phyloP scores from a whole-genome alignment of 768 basidiomycete species.

The Kwoniella europaea region DNA sequence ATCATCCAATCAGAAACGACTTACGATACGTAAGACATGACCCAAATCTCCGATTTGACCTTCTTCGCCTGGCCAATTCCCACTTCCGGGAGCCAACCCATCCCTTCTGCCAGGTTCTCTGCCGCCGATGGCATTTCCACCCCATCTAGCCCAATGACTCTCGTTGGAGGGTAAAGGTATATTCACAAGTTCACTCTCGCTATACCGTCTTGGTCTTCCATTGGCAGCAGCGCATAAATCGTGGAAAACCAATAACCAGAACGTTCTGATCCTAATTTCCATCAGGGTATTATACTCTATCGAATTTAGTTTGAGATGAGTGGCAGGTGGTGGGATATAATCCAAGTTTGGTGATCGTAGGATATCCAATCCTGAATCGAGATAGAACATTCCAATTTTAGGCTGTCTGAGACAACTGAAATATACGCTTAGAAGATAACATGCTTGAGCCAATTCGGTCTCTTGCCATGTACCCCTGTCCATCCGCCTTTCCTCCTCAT shows the following conservation, averaged over 20 bases:
- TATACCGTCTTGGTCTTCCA: slow-evolving; percentile 40
- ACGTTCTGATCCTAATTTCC: slow-evolving; percentile 46
- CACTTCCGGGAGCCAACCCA: slow-evolving; percentile 36
- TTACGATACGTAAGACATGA: slow-evolving; percentile 54
- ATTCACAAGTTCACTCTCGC: slow-evolving; percentile 40
- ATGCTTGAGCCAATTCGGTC: slow-evolving; percentile 50
- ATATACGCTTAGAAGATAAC: slow-evolving; percentile 45
- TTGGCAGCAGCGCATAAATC: slow-evolving; percentile 48
- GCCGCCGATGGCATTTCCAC: slow-evolving; percentile 33
- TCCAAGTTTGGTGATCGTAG: slow-evolving; percentile 32
- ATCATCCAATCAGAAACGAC: slow-evolving; percentile 22
- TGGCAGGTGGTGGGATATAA: slow-evolving; percentile 29
- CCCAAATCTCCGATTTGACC: slow-evolving; percentile 54
- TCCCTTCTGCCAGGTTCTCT: slow-evolving; percentile 39
- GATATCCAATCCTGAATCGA: slow-evolving; percentile 42
- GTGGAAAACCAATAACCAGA: slow-evolving; percentile 53
- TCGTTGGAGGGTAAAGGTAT: slow-evolving; percentile 51
- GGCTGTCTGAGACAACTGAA: slow-evolving; percentile 42
- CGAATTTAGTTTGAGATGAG: slow-evolving; percentile 20
- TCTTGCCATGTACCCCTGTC: slow-evolving; percentile 52
- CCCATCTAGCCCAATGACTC: slow-evolving; percentile 42
- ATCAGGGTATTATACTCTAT: slow-evolving; percentile 44
- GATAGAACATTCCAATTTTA: slow-evolving; percentile 37
- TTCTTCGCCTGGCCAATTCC: slow-evolving; percentile 45
- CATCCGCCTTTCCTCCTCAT: slow-evolving; percentile 27